These are phyloP conservation scores for Rhododendron mucronatum DNA, from an alignment of 148 eudicot genomes.

Conservation along the genomic window DNA sequence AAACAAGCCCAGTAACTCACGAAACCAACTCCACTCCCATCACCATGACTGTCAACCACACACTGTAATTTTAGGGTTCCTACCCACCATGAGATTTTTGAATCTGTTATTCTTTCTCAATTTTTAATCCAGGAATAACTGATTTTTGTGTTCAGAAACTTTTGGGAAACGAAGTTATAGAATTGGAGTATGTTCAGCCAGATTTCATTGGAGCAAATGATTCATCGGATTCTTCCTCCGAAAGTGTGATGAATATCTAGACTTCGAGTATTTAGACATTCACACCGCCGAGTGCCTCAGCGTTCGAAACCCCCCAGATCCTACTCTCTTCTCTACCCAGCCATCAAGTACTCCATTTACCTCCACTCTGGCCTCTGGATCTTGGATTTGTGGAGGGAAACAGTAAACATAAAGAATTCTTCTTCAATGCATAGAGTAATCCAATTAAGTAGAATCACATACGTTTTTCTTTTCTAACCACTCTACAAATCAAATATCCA, in stretches of 20 bases:
- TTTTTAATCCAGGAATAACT: not conserved
- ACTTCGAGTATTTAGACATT: too few relatives aligned
- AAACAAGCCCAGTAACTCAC: not conserved
- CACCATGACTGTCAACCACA: not conserved
- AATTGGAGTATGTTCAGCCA: not conserved
- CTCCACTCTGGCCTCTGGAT: not conserved
- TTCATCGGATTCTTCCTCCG: not conserved
- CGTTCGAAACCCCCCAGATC: too few relatives aligned
- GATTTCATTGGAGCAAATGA: not conserved
- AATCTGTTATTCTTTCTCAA: not conserved
- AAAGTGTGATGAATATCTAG: not conserved
- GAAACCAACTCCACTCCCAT: not conserved
- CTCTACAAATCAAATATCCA: not conserved
- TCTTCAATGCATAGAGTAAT: not conserved
- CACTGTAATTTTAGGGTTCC: not conserved
- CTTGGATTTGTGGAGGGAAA: not conserved
- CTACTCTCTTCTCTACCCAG: too few relatives aligned
- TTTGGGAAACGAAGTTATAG: not conserved
- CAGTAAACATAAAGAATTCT: not conserved
- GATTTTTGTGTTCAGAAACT: not conserved
- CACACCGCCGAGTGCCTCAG: too few relatives aligned
- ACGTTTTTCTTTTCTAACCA: not conserved
- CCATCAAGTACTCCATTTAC: too few relatives aligned
- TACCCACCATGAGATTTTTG: not conserved
- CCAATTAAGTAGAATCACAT: not conserved